Evolutionary conservation across 2,329 filamentous ascomycete genomes (phyloP), one percentile per base, ranked within the genome.

Genomic region (Colletotrichum spaethianum): DNA sequence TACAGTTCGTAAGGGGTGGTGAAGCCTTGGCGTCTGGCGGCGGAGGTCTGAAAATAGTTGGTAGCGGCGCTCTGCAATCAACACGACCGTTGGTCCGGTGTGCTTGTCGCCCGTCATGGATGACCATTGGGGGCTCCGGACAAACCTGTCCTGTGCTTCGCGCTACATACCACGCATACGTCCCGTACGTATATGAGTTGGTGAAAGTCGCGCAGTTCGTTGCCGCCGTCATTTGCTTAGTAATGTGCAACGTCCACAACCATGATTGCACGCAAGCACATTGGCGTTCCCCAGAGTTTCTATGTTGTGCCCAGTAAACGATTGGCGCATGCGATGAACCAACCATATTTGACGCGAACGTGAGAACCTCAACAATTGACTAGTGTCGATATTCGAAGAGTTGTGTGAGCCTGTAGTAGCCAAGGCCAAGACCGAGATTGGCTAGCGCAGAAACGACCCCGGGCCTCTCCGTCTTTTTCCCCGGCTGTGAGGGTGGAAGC

Each of bases 21-120:
- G 26, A 56, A 62, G 50, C 63, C 61, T 20, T 61, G 48, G 48
- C 46, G 53, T 66, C 67, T 50, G 59, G 63, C 56, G 40, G 40
- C 63, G 63, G 63, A 26, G 68, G 68, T 71, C 67, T 67, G 68
- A 71, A 40, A 31, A 62, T 71, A 31, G 61, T 71, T 57, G 61
- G 64, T 68, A 50, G 68, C 64, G 52, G 44, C 33, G 38, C 46
- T 55, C 33, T n/a, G 42, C 18, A 18, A 33, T 62, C 50, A 20
- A 33, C 42, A 18, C 28, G 26, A 42, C 63, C 48, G 63, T 48
- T 67, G 64, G 50, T 55, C 53, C 53, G 38, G 63, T 28, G 44
- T 62, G 14, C 23, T 31, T 56, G 38, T 28, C 40, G 38, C 40
- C 31, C 33, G 42, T 53, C 20, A 53, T 33, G 44, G 44, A 36